Conservation (phyloP, 768 basidiomycete genomes). For the Xerocomus brunneocitrinus region DNA sequence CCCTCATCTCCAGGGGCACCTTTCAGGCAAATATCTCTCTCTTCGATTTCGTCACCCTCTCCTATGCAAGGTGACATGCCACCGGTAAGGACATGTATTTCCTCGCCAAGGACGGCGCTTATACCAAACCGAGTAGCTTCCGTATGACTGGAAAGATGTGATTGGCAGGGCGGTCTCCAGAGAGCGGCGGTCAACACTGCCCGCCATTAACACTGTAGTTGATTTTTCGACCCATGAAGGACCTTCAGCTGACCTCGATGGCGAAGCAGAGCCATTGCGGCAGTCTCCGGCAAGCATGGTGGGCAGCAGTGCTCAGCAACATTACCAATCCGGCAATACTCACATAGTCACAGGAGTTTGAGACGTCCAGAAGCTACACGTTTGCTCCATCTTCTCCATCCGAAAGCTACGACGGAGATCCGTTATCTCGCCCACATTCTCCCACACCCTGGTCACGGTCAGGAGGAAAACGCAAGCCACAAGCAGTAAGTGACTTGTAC, state of each 20-base stretch:
- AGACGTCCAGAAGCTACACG: constrained; percentile 26
- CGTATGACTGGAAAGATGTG: constrained; percentile 34
- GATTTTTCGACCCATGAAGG: constrained; percentile 26
- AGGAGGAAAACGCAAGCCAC: constrained; percentile 23
- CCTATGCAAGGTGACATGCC: constrained; percentile 24
- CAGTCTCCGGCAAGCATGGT: constrained; percentile 33
- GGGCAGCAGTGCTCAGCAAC: constrained; percentile 26
- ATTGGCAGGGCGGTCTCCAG: constrained; percentile 32
- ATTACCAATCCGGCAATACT: constrained; percentile 22
- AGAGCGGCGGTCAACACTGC: constrained; percentile 29
- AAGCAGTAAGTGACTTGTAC: constrained; percentile 19
- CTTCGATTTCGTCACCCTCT: constrained; percentile 21
- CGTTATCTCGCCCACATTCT: constrained; percentile 33
- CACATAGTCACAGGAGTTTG: constrained; percentile 32
- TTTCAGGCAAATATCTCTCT: constrained; percentile 30
- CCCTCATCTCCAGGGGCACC: constrained; percentile 33
- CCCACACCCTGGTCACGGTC: constrained; percentile 33
- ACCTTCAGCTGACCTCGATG: constrained; percentile 21
- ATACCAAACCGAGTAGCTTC: constrained; percentile 21
- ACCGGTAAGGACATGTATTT: constrained; percentile 23
- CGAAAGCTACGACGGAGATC: constrained; percentile 32
- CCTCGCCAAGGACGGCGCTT: constrained; percentile 3
- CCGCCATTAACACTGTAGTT: constrained; percentile 31
- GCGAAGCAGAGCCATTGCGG: constrained; percentile 26
- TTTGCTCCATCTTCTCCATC: constrained; percentile 33